Conservation (phyloP, 2,329 filamentous ascomycete species). For the Cladosporium oxysporum region DNA sequence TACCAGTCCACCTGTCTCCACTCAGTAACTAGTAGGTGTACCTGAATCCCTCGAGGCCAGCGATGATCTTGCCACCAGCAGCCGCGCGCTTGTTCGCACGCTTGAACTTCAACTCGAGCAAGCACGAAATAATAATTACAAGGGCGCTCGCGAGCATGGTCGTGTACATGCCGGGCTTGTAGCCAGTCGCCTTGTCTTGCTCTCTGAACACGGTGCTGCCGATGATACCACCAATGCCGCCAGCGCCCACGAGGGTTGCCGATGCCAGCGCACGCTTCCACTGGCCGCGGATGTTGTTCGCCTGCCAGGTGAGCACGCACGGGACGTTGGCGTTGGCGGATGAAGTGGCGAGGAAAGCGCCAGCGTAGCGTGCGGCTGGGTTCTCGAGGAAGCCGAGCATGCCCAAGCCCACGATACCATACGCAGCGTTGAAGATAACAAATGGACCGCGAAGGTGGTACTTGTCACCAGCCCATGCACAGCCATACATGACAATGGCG, state of each 20-base stretch:
- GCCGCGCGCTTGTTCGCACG: constrained; percentile 39
- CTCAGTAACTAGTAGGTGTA: constrained; percentile 30
- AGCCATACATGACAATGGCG: constrained; percentile 38
- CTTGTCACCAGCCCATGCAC: constrained; percentile 36
- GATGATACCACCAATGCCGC: constrained; percentile 73
- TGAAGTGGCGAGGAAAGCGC: constrained; percentile 40
- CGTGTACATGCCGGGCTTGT: constrained; percentile 37
- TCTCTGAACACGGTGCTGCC: constrained; percentile 37
- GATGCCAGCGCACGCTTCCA: constrained; percentile 84
- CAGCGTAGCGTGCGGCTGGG: constrained; percentile 36
- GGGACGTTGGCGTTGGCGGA: constrained; percentile 64
- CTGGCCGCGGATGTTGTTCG: constrained; percentile 84
- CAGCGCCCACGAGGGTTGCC: constrained; percentile 73
- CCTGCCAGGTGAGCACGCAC: constrained; percentile 74
- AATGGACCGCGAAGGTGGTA: constrained; percentile 38
- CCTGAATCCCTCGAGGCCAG: constrained; percentile 38
- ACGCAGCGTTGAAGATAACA: constrained; percentile 38
- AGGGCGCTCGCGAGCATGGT: constrained; percentile 33
- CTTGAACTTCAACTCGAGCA: constrained; percentile 36
- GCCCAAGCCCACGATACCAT: constrained; percentile 38
- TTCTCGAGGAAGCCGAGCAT: constrained; percentile 36
- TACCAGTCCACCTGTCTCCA: background rate
- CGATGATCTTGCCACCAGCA: constrained; percentile 39
- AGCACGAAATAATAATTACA: constrained; percentile 34
- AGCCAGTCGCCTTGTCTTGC: constrained; percentile 35